Percentiles rank a stretch among this genome's conserved stretches.
phyloP scores from a whole-genome alignment of 805 yeast genomes.

The Ogataea henricii region DNA sequence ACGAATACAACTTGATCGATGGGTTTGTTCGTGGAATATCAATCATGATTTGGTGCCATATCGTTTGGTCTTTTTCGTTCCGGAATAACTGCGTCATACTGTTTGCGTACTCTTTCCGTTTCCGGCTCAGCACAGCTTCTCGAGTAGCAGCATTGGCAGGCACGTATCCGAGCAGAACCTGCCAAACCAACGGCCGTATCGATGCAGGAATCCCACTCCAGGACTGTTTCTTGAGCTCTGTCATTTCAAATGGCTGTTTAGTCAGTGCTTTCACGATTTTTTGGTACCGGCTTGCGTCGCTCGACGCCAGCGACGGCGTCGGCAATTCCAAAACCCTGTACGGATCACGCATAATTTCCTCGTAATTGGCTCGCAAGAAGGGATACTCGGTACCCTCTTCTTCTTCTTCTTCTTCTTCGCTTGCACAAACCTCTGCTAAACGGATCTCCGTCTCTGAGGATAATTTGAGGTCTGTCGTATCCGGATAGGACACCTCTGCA shows the following conservation, averaged over 20 bases:
- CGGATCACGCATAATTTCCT: slow-evolving; percentile 46
- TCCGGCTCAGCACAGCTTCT: slow-evolving; percentile 65
- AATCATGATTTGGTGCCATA: slow-evolving; percentile 95
- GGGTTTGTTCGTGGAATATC: slow-evolving; percentile 96
- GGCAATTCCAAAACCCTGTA: slow-evolving; percentile 36
- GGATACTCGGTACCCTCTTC: slow-evolving; percentile 18
- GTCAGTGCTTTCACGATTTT: slow-evolving; percentile 66
- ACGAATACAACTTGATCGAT: slow-evolving; percentile 69
- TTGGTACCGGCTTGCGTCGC: slow-evolving; percentile 56
- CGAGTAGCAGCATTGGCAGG: slow-evolving; percentile 85
- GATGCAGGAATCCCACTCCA: slow-evolving; percentile 94
- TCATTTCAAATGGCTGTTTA: slow-evolving; percentile 59
- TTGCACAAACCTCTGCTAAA: neutral
- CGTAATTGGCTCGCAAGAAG: slow-evolving; percentile 32
- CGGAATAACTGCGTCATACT: slow-evolving; percentile 68
- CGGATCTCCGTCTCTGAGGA: neutral
- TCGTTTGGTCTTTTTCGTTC: slow-evolving; percentile 64
- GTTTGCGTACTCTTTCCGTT: slow-evolving; percentile 81
- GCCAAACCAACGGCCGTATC: slow-evolving; percentile 86
- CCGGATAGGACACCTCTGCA: slow-evolving; percentile 24
- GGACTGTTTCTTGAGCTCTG: slow-evolving; percentile 72
- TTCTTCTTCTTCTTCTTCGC: slow-evolving; percentile 10
- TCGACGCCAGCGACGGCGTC: slow-evolving; percentile 30
- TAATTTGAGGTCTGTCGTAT: slow-evolving; percentile 17
- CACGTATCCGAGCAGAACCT: slow-evolving; percentile 81